Evolutionary conservation across 495 filamentous ascomycete species (phyloP), one percentile per base, ranked within the genome.

Genomic region (Pyrenula massariospora): DNA sequence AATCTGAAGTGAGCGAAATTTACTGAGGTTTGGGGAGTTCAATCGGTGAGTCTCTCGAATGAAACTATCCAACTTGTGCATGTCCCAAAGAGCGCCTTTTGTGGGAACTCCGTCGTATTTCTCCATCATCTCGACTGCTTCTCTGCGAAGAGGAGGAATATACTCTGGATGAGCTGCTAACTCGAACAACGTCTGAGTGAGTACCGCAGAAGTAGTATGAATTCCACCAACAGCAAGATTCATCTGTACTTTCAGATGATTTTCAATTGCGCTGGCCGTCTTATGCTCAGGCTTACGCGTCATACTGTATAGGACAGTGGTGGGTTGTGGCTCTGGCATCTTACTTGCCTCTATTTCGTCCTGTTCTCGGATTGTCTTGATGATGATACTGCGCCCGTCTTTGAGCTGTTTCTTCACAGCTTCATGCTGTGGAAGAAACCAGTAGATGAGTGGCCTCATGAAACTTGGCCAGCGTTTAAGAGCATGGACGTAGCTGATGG

Each of bases 61-160:
- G 60, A 82, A 80, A 56, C 71, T 76, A 63, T 84, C 80, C 55
- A 83, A 54, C 60, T 77, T 77, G 53, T 66, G 68, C 56, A 82
- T 63, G 54, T 69, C 65, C 2, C 51, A 52, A 57, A 79, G 63
- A 53, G 65, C 72, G 12, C 68, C 67, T 53, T 72, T 73, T 25
- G 61, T 68, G 8, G 53, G 54, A 54, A 51, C 19, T n/a, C 69
- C 66, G 3, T 63, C 70, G 11, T 73, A 68, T 24, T 71, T 68
- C 19, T 58, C 57, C 1, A 78, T 57, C 1, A 70, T 68, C 1
- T 64, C 60, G 0, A 61, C 57, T 25, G 84, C 70, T 60, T 87
- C 84, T 25, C 77, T 71, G 2, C 81, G 70, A 0, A 86, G 65
- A 12, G 66, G 66, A 2, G 71, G 57, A 10, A 79, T 59, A 57